Base-by-base conservation (phyloP, 495 filamentous ascomycete genomes). In the Gamarada debralockiae region DNA sequence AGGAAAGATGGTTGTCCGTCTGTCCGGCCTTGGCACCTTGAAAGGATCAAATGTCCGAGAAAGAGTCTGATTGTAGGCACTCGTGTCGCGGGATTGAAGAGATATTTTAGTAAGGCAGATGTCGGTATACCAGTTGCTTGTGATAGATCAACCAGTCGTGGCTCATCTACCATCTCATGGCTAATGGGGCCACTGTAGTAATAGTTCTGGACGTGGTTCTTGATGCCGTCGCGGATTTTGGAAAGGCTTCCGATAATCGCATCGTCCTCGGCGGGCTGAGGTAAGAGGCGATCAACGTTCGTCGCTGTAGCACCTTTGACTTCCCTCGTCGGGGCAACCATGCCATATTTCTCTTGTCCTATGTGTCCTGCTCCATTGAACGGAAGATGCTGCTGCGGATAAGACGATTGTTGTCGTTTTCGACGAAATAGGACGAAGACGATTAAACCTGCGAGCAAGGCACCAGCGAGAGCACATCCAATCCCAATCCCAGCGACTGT, bases 181-280 rank as follows among this genome's bases (percentile, higher is more conserved):
- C 44, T 46, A 17, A 61, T 49, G 13, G 25, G 53, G 18, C 25
- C 37, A 14, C 13, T 57, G 49, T 65, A 63, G 36, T 70, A 72
- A 45, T 68, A 72, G 49, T 65, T 72, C 56, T 67, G 67, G 36
- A 64, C 67, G 40, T 72, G 69, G 48, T 70, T 70, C 45, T 70
- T 70, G 54, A 72, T 64, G 7, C 29, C 22, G 39, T 53, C 64
- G 12, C 64, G 54, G 27, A 72, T 53, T 47, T 61, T 69, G 20
- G 66, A 62, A 5, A 72, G 36, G 25, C 58, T 68, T 25, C 60
- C 57, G 22, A 48, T 46, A 33, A 70, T 64, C 4, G 63, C 65
- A 38, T 63, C 60, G 40, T 70, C 67, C 24, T 67, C 65, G 2
- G 48, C 24, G 24, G 53, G 57, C 24, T 50, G 52, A 21, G 53